A percentile compares a stretch with the other conserved stretches of the same genome.
Conservation (phyloP, 192 early-diverging fungal genomes). For the Coemansia biformis region DNA sequence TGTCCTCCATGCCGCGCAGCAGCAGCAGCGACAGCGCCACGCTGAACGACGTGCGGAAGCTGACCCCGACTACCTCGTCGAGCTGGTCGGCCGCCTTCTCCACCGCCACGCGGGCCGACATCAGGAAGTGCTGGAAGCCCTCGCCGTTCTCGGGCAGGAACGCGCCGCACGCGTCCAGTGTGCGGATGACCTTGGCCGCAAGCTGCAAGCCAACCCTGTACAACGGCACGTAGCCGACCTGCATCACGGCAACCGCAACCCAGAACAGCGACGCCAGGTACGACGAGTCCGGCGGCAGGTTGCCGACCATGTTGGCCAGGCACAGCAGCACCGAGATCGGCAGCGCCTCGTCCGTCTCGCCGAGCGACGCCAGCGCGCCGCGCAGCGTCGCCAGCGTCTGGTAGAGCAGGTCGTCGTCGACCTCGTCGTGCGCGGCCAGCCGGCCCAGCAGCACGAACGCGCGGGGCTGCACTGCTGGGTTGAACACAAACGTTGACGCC, state of each 20-base stretch:
- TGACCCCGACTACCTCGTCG: conserved; percentile 70
- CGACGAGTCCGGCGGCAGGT: conserved; percentile 72
- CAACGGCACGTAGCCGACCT: conserved; percentile 77
- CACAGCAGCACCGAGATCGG: conserved; percentile 86
- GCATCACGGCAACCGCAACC: conserved; percentile 80
- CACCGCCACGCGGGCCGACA: conserved; percentile 67
- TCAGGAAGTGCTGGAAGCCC: conserved; percentile 65
- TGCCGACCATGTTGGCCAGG: conserved; percentile 82
- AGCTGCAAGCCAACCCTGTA: conserved; percentile 70
- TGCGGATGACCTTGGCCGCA: conserved; percentile 65
- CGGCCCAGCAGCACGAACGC: conserved; percentile 89
- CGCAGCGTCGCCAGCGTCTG: conserved; percentile 86
- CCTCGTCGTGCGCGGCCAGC: conserved; percentile 74
- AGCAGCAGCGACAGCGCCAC: conserved; percentile 78
- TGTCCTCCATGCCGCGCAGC: conserved; percentile 77
- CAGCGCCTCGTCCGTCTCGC: conserved; percentile 72
- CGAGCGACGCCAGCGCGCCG: conserved; percentile 78
- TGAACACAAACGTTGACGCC: conserved; percentile 89
- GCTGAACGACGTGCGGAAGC: conserved; percentile 81
- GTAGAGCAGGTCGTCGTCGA: conserved; percentile 90
- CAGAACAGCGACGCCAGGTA: conserved; percentile 87
- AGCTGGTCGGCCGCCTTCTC: conserved; percentile 64
- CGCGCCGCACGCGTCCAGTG: conserved; percentile 68
- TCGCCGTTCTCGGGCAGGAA: conserved; percentile 59
- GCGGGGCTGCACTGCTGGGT: conserved; percentile 88